A percentile compares a stretch with the other conserved stretches of the same genome.
phyloP scores from a whole-genome alignment of 306 rosid species.

The Carpinus fangiana region DNA sequence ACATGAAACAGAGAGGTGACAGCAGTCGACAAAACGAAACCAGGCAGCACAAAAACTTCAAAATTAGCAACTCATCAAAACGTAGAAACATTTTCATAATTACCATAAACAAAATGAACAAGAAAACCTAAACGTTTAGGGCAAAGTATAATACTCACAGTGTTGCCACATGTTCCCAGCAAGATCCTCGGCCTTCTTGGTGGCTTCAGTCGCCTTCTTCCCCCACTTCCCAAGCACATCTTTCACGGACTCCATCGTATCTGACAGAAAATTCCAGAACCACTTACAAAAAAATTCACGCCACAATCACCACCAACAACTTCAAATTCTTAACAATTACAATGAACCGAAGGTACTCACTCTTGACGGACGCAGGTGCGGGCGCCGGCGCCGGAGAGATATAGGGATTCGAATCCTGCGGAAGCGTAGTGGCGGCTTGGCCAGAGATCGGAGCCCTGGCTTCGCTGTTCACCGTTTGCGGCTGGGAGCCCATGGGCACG shows the following conservation, averaged over 20 bases:
- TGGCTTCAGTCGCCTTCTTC: conserved; percentile 89
- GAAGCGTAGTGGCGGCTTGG: conserved; percentile 69
- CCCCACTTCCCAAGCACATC: conserved; percentile 87
- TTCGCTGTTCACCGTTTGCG: conserved; percentile 22
- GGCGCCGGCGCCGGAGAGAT: conserved; percentile 59
- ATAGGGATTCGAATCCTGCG: conserved; percentile 77
- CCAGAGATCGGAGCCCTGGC: conserved; percentile 47
- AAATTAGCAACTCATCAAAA: too few species aligned
- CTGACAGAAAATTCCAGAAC: conserved; percentile 33
- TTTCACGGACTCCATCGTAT: conserved; percentile 74
- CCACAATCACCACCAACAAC: background rate
- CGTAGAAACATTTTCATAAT: too few species aligned
- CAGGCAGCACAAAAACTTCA: too few species aligned
- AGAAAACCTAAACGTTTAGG: too few species aligned
- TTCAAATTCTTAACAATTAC: background rate
- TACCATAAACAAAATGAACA: too few species aligned
- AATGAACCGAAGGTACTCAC: conserved; percentile 33
- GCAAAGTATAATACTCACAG: conserved; percentile 43
- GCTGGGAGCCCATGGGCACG: conserved; percentile 45
- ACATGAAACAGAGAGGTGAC: background rate
- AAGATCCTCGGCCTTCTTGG: conserved; percentile 93
- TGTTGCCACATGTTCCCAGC: conserved; percentile 99
- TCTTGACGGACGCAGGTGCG: conserved; percentile 50
- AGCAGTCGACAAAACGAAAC: background rate
- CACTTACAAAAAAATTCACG: background rate